Base-by-base conservation (phyloP, 495 filamentous ascomycete genomes). In the Aspergillus diversus region DNA sequence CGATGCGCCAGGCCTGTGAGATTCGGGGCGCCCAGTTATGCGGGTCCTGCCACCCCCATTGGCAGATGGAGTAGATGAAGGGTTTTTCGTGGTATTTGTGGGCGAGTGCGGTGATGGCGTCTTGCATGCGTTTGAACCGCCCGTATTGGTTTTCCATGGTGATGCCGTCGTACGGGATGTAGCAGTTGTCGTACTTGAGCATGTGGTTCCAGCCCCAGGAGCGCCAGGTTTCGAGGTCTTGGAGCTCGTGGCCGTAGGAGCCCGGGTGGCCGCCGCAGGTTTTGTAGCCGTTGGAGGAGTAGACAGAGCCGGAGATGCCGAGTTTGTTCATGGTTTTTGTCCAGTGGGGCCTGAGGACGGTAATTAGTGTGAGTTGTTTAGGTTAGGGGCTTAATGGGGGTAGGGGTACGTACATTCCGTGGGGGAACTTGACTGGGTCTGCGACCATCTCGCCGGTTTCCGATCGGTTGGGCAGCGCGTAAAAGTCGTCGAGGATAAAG, bases 171-270 rank as follows among this genome's bases (percentile, higher is more conserved):
- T 37, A 55, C 13, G 53, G 53, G 53, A 55, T 55, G 34, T 35
- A 55, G 53, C 53, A 55, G 53, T 55, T 55, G 53, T 55, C 53
- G 34, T 55, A 55, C 33, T 55, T 55, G 33, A 55, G n/a, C 33
- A 37, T 37, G 5, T 50, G 17, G 53, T 17, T 39, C 33, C 33
- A 55, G 7, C 53, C 53, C 53, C 53, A 55, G 33, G 31, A 21
- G 5, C 35, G 33, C 53, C 53, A 55, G 53, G 53, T 37, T n/a
- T 55, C 53, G 2, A 55, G 53, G 16, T 55, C 53, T 21, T 55
- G 53, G 16, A 39, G 13, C 16, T 55, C 53, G 13, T 55, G 53
- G 3, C 53, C 53, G 33, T 37, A 55, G 5, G 53, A 55, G 7
- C 53, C 53, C 11, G 53, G 53, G 34, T 55, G 39, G 11, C 53